Evolutionary conservation across 306 rosid species (phyloP).

Genomic region (Acacia crassicarpa): DNA sequence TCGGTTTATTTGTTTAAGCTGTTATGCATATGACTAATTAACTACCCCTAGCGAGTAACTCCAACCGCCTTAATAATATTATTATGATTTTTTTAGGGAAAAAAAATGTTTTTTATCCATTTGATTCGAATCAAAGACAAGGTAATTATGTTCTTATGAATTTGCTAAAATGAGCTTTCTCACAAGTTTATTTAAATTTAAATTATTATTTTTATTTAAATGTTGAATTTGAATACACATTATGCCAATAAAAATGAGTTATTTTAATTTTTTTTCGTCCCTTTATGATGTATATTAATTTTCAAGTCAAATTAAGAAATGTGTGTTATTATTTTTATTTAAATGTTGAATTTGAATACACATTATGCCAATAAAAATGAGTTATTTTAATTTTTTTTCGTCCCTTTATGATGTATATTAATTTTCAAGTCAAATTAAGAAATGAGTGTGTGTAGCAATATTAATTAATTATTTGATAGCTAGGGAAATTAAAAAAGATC

Average conservation of each 20-base stretch:
- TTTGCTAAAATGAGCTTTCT: background rate
- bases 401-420: background rate
- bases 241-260: background rate
- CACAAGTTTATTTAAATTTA: background rate
- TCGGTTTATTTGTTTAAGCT: background rate
- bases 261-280: background rate
- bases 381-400: background rate
- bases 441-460: no score
- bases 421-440: background rate
- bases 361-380: background rate
- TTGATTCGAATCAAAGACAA: background rate
- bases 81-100: background rate
- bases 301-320: background rate
- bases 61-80: background rate
- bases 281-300: background rate
- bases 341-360: background rate
- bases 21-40: background rate
- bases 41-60: background rate
- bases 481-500: background rate
- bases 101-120: background rate
- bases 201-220: background rate
- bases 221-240: background rate
- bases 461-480: background rate
- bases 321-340: background rate
- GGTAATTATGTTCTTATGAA: background rate